Evolutionary conservation across 1,284 basidiomycete genomes (phyloP).

Genomic region (Pseudomicrostroma phylloplanum): DNA sequence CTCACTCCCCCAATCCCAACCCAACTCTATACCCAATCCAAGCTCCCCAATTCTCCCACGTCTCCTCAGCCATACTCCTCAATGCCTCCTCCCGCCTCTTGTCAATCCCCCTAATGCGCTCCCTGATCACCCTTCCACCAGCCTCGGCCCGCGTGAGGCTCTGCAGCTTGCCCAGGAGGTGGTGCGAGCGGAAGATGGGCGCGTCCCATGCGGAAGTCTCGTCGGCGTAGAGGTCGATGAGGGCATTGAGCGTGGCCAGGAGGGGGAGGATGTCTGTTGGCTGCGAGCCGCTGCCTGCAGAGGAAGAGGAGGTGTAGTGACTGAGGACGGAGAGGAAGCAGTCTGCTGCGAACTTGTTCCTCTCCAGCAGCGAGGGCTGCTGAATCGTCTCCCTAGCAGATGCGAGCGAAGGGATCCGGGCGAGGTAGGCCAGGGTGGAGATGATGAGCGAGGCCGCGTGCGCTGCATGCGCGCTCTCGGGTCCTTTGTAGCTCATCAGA

Average conservation of each 20-base stretch:
- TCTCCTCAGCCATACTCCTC: constrained; percentile 54
- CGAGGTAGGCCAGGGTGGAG: not conserved
- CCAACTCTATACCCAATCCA: constrained; percentile 67
- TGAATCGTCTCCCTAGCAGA: not conserved
- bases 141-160: constrained; percentile 37
- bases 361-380: constrained; percentile 26
- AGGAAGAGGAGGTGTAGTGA: constrained; percentile 1
- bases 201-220: constrained; percentile 74
- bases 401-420: not conserved
- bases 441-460: not conserved
- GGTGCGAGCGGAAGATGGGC: constrained; percentile 65
- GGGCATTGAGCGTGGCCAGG: constrained; percentile 72
- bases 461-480: not conserved
- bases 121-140: no score
- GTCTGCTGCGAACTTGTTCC: constrained; percentile 11
- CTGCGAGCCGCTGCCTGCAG: not conserved
- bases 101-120: constrained; percentile 53
- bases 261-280: constrained; percentile 62
- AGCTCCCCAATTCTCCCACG: constrained; percentile 71
- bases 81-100: constrained; percentile 53
- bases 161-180: constrained; percentile 58
- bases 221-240: constrained; percentile 93
- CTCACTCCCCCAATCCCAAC: constrained; percentile 4
- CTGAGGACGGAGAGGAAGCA: constrained; percentile 2
- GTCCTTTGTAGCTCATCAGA: constrained; percentile 25